Evolutionary conservation across 331 rosid genomes (phyloP).

Genomic region (Malus hybrid): DNA sequence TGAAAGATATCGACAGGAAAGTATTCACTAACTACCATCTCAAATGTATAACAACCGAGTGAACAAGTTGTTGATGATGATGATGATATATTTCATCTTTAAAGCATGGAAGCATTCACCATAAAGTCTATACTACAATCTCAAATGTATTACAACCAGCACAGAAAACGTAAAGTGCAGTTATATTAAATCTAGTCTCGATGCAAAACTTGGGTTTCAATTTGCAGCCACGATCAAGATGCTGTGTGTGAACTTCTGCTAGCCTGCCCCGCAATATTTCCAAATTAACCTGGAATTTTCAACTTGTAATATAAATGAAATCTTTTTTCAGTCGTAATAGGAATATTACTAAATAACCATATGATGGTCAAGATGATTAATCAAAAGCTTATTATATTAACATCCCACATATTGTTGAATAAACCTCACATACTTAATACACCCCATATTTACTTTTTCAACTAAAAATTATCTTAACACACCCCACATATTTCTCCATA

Average conservation of each 20-base stretch:
- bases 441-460: too few relatives aligned
- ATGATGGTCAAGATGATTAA: neutral
- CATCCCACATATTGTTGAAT: too few relatives aligned
- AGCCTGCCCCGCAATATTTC: slow-evolving; percentile 55
- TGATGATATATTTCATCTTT: neutral
- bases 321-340: neutral
- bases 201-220: slow-evolving; percentile 46
- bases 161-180: slow-evolving; percentile 34
- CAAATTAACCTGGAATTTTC: slow-evolving; percentile 49
- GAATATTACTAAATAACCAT: neutral
- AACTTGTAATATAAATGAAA: neutral
- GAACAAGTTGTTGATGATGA: too few relatives aligned
- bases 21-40: too few relatives aligned
- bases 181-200: slow-evolving; percentile 29
- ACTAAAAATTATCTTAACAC: too few relatives aligned
- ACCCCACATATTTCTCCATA: too few relatives aligned
- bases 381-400: too few relatives aligned
- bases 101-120: neutral
- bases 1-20: too few relatives aligned
- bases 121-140: slow-evolving; percentile 17
- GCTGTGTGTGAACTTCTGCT: slow-evolving; percentile 60
- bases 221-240: slow-evolving; percentile 67
- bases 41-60: too few relatives aligned
- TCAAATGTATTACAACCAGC: slow-evolving; percentile 30
- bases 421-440: too few relatives aligned